Percentiles rank a stretch among this genome's conserved stretches.
Evolutionary conservation across 331 rosid genomes (phyloP).

Genomic region (Dryas integrifolia): DNA sequence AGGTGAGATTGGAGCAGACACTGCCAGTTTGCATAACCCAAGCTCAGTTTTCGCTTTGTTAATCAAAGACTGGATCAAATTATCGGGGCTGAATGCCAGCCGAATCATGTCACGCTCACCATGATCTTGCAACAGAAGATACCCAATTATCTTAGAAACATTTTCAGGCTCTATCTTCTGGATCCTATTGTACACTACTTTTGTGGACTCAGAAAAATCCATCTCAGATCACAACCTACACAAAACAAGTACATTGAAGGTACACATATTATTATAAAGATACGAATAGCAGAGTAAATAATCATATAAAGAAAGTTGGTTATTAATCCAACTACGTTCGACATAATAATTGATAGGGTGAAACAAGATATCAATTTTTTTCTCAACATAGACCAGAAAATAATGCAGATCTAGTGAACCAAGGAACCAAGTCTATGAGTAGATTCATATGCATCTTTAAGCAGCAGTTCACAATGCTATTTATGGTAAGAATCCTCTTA

Average conservation of each 20-base stretch:
- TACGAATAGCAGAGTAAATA: not conserved
- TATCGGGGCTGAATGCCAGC: slow-evolving; percentile 45
- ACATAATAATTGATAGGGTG: not conserved
- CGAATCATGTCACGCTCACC: slow-evolving; percentile 49
- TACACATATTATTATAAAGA: not conserved
- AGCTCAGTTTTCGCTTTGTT: slow-evolving; percentile 42
- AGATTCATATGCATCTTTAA: not conserved
- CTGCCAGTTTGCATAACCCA: slow-evolving; percentile 26
- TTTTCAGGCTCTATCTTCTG: slow-evolving; percentile 40
- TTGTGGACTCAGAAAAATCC: slow-evolving; percentile 45
- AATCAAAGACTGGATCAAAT: slow-evolving; percentile 33
- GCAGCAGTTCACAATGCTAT: slow-evolving; percentile 2
- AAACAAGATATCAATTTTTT: not conserved
- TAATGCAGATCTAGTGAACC: slow-evolving; percentile 2
- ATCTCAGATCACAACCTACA: slow-evolving; percentile 30
- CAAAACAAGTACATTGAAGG: not conserved
- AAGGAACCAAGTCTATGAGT: not conserved
- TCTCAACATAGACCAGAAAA: slow-evolving; percentile 1
- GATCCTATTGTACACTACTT: slow-evolving; percentile 42
- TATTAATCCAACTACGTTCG: not conserved
- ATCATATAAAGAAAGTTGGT: not conserved
- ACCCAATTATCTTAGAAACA: slow-evolving; percentile 38
- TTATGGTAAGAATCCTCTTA: not conserved
- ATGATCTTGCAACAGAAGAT: slow-evolving; percentile 38
- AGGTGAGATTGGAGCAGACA: slow-evolving; percentile 33